These are phyloP conservation scores for Tephrocybe sp. DNA, from an alignment of 768 basidiomycete genomes.

Conservation along the genomic window DNA sequence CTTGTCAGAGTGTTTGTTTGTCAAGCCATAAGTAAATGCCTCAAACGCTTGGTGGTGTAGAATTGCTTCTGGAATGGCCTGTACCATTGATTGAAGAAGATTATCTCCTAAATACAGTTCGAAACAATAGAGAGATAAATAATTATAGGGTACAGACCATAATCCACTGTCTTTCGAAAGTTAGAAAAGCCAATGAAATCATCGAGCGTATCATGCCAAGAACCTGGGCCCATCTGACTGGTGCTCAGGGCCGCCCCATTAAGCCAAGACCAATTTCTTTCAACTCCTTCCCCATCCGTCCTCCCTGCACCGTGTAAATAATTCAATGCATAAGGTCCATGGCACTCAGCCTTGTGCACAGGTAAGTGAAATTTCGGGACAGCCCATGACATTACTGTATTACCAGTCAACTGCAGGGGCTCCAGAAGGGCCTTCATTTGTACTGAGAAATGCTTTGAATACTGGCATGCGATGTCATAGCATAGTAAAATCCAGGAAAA, in stretches of 20 bases:
- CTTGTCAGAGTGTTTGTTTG: background rate
- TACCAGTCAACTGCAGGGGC: background rate
- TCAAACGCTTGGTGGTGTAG: slow-evolving; percentile 6
- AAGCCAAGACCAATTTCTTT: slow-evolving; percentile 20
- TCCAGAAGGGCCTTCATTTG: slow-evolving; percentile 2
- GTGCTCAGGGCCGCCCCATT: slow-evolving; percentile 17
- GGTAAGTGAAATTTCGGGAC: slow-evolving; percentile 30
- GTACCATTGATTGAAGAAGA: slow-evolving; percentile 3
- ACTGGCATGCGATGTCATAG: slow-evolving; percentile 30
- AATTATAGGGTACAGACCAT: background rate
- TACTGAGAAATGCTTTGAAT: slow-evolving; percentile 14
- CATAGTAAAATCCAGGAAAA: slow-evolving; percentile 7
- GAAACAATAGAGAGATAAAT: too few relatives aligned
- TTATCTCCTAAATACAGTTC: slow-evolving; percentile 2
- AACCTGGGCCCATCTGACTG: slow-evolving; percentile 23
- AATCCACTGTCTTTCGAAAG: slow-evolving; percentile 17
- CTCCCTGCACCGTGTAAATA: slow-evolving; percentile 17
- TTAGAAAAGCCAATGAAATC: slow-evolving; percentile 20
- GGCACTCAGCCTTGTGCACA: slow-evolving; percentile 20
- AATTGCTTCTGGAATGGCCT: slow-evolving; percentile 11
- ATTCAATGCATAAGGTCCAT: slow-evolving; percentile 21
- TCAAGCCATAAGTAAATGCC: slow-evolving; percentile 5
- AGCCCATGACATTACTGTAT: background rate
- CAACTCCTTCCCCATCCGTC: slow-evolving; percentile 17
- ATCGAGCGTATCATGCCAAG: slow-evolving; percentile 21